Conservation (phyloP, 495 filamentous ascomycete species). For the Cairneyella variabilis region DNA sequence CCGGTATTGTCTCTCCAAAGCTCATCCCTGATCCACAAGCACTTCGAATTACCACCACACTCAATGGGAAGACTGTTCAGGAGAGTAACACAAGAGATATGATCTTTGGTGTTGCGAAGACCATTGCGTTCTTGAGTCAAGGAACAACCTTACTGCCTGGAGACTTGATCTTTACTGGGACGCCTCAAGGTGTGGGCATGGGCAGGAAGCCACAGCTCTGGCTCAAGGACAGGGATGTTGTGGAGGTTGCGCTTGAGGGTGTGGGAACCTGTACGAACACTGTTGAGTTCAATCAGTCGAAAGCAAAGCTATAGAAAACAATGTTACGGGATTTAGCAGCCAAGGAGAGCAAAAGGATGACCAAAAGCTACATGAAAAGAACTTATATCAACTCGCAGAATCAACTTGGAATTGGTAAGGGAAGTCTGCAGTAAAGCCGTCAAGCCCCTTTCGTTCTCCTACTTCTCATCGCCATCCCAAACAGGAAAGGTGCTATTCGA, state of each 20-base stretch:
- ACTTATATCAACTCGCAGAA: no score
- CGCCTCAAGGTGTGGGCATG: conserved; percentile 79
- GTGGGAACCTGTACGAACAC: conserved; percentile 70
- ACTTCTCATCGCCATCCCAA: no score
- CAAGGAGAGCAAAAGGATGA: no score
- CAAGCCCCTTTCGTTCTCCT: no score
- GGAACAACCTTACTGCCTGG: conserved; percentile 76
- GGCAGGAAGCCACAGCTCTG: conserved; percentile 68
- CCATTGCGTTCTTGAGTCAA: conserved; percentile 69
- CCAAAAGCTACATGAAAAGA: no score
- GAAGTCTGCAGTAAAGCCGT: no score
- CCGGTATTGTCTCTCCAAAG: conserved; percentile 67
- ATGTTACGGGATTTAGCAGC: no score
- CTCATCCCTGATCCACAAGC: conserved; percentile 68
- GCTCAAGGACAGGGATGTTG: conserved; percentile 77
- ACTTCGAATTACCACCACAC: conserved; percentile 59
- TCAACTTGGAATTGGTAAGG: no score
- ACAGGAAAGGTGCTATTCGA: no score
- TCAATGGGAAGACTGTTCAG: conserved; percentile 73
- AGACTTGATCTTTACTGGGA: conserved; percentile 83
- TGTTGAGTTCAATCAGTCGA: conserved; percentile 59
- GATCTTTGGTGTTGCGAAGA: conserved; percentile 75
- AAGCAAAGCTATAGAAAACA: conserved; percentile 54
- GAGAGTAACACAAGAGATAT: conserved; percentile 73
- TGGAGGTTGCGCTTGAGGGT: conserved; percentile 68